Conservation (phyloP, 2,329 filamentous ascomycete genomes). For the Rhynchosporium graminicola region DNA sequence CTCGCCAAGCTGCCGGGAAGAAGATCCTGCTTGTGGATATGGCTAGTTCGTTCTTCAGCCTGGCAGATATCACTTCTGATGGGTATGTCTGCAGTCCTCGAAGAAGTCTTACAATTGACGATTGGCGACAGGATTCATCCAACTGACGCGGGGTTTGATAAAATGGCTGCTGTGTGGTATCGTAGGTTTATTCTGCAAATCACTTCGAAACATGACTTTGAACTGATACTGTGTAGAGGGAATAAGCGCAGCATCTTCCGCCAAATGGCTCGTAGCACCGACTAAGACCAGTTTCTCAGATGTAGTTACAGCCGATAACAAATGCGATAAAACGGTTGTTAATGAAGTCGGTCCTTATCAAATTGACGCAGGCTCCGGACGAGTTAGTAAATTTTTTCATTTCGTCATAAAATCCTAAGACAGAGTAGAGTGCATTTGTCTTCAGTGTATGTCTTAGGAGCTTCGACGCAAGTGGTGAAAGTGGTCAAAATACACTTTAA, state of each 20-base stretch:
- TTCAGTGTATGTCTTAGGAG: too few relatives aligned
- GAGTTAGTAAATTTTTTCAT: not conserved
- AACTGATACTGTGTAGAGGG: not conserved
- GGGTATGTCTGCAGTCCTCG: conserved; percentile 6
- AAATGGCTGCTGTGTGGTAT: conserved; percentile 19
- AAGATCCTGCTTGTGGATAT: conserved; percentile 15
- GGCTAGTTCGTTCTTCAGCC: conserved; percentile 7
- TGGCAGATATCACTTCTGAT: conserved; percentile 13
- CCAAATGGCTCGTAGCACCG: conserved; percentile 11
- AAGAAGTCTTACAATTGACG: not conserved
- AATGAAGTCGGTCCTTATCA: conserved; percentile 10
- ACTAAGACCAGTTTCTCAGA: conserved; percentile 2
- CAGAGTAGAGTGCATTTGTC: too few relatives aligned
- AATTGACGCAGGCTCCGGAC: conserved; percentile 6
- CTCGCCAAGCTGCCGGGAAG: conserved; percentile 11
- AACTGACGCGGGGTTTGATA: conserved; percentile 9
- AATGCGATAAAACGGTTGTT: conserved; percentile 9
- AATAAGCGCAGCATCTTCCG: conserved; percentile 10
- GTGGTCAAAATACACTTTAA: too few relatives aligned
- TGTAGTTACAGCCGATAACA: conserved; percentile 10
- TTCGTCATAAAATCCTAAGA: not conserved
- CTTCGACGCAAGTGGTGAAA: too few relatives aligned
- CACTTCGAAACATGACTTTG: not conserved
- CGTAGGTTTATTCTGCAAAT: not conserved
- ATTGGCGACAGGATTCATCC: conserved; percentile 6